A percentile compares a stretch with the other conserved stretches of the same genome.
Conservation (phyloP, 164 flowering plant genomes). For the Sextonia rubra region DNA sequence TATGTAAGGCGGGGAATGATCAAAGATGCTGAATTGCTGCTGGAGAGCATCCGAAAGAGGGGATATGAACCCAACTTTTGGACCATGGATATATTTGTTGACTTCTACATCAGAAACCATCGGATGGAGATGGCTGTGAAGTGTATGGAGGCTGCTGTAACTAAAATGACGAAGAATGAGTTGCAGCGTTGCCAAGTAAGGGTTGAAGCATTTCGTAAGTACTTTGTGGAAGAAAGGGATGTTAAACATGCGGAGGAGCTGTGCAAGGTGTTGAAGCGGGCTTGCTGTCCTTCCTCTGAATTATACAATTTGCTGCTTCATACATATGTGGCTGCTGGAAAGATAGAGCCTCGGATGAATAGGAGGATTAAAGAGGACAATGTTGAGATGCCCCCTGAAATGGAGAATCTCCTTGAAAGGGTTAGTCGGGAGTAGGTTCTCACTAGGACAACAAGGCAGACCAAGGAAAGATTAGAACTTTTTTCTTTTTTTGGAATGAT, state of each 20-base stretch:
- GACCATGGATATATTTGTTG: constrained; percentile 42
- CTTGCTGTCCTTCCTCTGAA: constrained; percentile 26
- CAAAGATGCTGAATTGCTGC: constrained; percentile 45
- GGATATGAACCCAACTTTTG: constrained; percentile 22
- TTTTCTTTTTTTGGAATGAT: no score
- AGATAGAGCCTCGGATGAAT: constrained; percentile 35
- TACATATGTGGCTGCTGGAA: constrained; percentile 48
- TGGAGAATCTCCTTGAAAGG: constrained; percentile 36
- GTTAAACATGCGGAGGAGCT: constrained; percentile 53
- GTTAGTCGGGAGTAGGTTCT: constrained; percentile 20
- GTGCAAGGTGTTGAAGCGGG: constrained; percentile 36
- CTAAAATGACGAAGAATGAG: constrained; percentile 20
- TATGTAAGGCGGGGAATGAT: constrained; percentile 45
- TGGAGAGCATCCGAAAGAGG: constrained; percentile 25
- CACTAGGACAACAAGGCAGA: neutral
- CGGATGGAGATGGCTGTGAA: constrained; percentile 35
- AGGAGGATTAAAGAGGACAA: constrained; percentile 38
- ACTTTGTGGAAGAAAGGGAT: constrained; percentile 39
- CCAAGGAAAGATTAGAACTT: neutral
- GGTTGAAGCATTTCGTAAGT: constrained; percentile 31
- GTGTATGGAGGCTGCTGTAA: constrained; percentile 35
- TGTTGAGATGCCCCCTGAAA: constrained; percentile 38
- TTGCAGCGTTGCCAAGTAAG: constrained; percentile 40
- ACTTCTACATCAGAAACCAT: constrained; percentile 29
- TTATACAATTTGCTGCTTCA: constrained; percentile 35